Evolutionary conservation across 495 filamentous ascomycete genomes (phyloP).

Genomic region (Penicillium tannophilum): DNA sequence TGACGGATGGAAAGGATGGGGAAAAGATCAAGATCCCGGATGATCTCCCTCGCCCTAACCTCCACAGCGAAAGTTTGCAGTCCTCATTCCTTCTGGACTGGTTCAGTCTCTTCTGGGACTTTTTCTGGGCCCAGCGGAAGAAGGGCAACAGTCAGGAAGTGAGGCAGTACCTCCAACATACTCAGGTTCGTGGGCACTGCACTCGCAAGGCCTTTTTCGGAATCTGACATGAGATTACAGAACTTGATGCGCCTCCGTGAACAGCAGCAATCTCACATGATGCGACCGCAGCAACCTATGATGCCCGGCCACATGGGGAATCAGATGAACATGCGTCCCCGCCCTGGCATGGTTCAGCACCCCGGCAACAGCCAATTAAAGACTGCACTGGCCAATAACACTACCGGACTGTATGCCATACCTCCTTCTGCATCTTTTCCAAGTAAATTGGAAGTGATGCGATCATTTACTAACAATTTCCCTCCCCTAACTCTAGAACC

Average conservation of each 20-base stretch:
- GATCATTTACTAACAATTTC: conserved; percentile 1
- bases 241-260: conserved; percentile 47
- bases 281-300: conserved; percentile 72
- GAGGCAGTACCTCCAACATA: conserved; percentile 73
- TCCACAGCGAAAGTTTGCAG: conserved; percentile 62
- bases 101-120: conserved; percentile 97
- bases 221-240: conserved; percentile 31
- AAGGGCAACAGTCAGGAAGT: conserved; percentile 58
- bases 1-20: conserved; percentile 78
- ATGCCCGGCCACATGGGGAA: conserved; percentile 65
- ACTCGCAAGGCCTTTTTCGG: conserved; percentile 1
- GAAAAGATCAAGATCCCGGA: conserved; percentile 70
- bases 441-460: background rate
- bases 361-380: conserved; percentile 56
- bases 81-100: conserved; percentile 89
- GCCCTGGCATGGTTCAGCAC: conserved; percentile 46
- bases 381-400: conserved; percentile 76
- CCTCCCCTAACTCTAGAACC: conserved; percentile 26
- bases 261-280: conserved; percentile 63
- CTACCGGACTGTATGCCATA: conserved; percentile 42
- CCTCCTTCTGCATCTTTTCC: background rate
- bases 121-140: conserved; percentile 76
- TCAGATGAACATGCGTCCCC: conserved; percentile 48
- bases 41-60: conserved; percentile 75
- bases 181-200: conserved; percentile 62